phyloP scores from a whole-genome alignment of 495 filamentous ascomycete species.

The Podospora pseudopauciseta region DNA sequence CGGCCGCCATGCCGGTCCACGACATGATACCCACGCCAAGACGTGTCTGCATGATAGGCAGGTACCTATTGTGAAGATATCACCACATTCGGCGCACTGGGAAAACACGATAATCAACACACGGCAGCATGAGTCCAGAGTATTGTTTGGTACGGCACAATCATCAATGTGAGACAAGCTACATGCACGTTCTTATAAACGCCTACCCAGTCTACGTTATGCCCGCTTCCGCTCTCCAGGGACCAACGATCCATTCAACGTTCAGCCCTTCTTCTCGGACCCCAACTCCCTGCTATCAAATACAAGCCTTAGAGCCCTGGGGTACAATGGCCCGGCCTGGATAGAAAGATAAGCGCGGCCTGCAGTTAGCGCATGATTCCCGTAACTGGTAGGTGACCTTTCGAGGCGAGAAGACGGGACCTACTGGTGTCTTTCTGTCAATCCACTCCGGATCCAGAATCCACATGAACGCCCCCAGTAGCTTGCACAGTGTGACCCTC shows the following conservation, averaged over 20 bases:
- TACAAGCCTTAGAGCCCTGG: slow-evolving; percentile 9
- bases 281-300: slow-evolving; percentile 1
- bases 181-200: neutral
- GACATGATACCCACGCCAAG: neutral
- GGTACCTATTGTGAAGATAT: neutral
- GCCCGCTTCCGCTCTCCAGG: neutral
- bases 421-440: slow-evolving; percentile 18
- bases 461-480: slow-evolving; percentile 14
- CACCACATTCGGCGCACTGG: neutral
- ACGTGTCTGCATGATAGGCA: neutral
- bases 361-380: neutral
- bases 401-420: neutral
- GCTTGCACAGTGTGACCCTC: slow-evolving; percentile 14
- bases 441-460: slow-evolving; percentile 16
- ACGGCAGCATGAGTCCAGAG: neutral
- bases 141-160: neutral
- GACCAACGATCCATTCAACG: neutral
- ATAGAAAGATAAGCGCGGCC: neutral
- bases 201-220: neutral
- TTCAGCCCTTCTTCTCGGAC: neutral
- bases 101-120: neutral
- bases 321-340: slow-evolving; percentile 18
- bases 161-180: neutral
- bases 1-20: neutral
- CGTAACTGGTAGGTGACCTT: neutral